Base-by-base conservation (phyloP, 2,329 filamentous ascomycete species). In the Sclerotinia spermophila region DNA sequence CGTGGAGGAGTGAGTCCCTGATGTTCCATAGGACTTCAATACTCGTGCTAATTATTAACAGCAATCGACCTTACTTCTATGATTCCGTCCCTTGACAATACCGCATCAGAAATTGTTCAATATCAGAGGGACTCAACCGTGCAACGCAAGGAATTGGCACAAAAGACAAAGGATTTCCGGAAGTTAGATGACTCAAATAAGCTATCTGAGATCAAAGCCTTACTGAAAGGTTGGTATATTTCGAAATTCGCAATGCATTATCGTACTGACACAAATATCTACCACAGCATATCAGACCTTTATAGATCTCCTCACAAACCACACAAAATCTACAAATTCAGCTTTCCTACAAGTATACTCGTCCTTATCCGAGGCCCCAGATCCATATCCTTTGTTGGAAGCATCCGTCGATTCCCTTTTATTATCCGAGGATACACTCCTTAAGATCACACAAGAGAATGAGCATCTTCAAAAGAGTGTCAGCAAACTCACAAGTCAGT, bases 131-230 rank as follows among this genome's bases (percentile, higher is more conserved):
- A 98, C 81, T 93, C 95, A n/a, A 91, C 97, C 6, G 90, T 97
- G 0, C 95, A 99, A 80, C 88, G 96, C 68, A 99, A 99, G 80
- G 96, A 99, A 72, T 85, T 99, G 30, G 96, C 96, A n/a, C 94
- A 97, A 79, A 98, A 97, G 85, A 99, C 96, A 0, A 99, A 99
- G 79, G 95, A 98, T 77, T 99, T 98, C 77, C 87, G 94, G 72
- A 98, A 97, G 81, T 86, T 97, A 17, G 95, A 98, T 76, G 94
- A 99, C 84, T 84, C 91, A 17, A 88, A 87, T 70, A 99, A 98
- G 81, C 83, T 99, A 68, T 85, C 85, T 7, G 96, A 99, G 81
- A 89, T 97, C 83, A 99, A 98, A 82, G 89, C 89, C 53, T 83
- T 99, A 66, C 82, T 99, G 71, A 97, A 97, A 85, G 90, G 93